Evolutionary conservation across 2,329 filamentous ascomycete genomes (phyloP).

Genomic region (Graphium sp.): DNA sequence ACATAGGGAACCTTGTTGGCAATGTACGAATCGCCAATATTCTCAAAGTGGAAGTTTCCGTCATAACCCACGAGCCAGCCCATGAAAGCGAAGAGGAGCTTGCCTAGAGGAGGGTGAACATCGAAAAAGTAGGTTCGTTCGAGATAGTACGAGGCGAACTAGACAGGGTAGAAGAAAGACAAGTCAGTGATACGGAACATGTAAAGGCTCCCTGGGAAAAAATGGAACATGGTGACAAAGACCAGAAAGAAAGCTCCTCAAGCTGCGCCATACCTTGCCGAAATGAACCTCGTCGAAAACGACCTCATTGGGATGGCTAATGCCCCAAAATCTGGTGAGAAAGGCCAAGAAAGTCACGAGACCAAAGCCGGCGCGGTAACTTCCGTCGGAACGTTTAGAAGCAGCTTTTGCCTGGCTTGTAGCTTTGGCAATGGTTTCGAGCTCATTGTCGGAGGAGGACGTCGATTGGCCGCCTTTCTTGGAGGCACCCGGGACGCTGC

Average conservation of each 20-base stretch:
- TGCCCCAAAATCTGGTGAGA: constrained; percentile 86
- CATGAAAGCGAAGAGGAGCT: constrained; percentile 91
- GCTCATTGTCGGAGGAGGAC: constrained; percentile 24
- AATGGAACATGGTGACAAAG: too few relatives aligned
- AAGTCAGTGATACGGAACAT: too few relatives aligned
- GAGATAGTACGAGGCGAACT: constrained; percentile 72
- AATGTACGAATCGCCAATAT: constrained; percentile 97
- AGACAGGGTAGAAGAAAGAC: constrained; percentile 5
- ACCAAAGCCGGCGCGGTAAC: constrained; percentile 64
- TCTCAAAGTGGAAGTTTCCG: constrained; percentile 94
- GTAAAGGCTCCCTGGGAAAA: too few relatives aligned
- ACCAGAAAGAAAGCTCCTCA: constrained; percentile 5
- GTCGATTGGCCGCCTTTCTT: constrained; percentile 23
- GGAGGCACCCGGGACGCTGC: constrained; percentile 31
- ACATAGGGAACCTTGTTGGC: constrained; percentile 95
- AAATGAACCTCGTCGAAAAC: constrained; percentile 99
- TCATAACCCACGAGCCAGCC: constrained; percentile 97
- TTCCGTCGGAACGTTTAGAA: constrained; percentile 56
- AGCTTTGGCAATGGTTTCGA: constrained; percentile 29
- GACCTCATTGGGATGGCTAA: constrained; percentile 87
- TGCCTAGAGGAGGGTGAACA: constrained; percentile 94
- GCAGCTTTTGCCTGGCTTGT: constrained; percentile 15
- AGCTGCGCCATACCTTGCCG: constrained; percentile 64
- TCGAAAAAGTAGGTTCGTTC: constrained; percentile 99
- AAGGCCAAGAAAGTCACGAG: constrained; percentile 76